Evolutionary conservation across 495 filamentous ascomycete species (phyloP), one percentile per base, ranked within the genome.

Genomic region (Eremomyces bilateralis): DNA sequence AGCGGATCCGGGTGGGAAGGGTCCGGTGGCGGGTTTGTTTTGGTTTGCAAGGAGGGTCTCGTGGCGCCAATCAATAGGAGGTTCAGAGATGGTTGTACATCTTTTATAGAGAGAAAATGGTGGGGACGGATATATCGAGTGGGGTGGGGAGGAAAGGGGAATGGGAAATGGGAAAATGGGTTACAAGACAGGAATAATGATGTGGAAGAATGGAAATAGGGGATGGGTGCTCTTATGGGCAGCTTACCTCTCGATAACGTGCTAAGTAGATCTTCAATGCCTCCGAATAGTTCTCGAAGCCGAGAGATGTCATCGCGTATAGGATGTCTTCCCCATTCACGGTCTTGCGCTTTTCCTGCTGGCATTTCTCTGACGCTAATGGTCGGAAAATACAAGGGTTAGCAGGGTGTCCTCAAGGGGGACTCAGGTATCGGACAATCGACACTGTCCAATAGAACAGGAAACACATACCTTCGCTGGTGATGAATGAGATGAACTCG

Each of bases 401-500:
- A n/a, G n/a, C n/a, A n/a, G n/a, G n/a, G n/a, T n/a, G n/a, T n/a
- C n/a, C n/a, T n/a, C n/a, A n/a, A n/a, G n/a, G n/a, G n/a, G n/a
- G n/a, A n/a, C n/a, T n/a, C n/a, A n/a, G n/a, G n/a, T n/a, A n/a
- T n/a, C n/a, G n/a, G n/a, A n/a, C n/a, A n/a, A n/a, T n/a, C n/a
- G n/a, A n/a, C n/a, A n/a, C n/a, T n/a, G n/a, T n/a, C n/a, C n/a
- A n/a, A n/a, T n/a, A n/a, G n/a, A 33, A 42, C 35, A 29, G 36
- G 30, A 40, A 37, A 52, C 32, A 56, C 64, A 36, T 50, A 91
- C 88, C 88, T 67, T 97, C 88, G 54, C 84, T 94, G 19, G 88
- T 97, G 56, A 97, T 97, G 63, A 97, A 97, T 13, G 85, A 94
- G 63, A 97, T 97, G 58, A 95, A 97, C 65, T 97, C 88, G 74